Conservation (phyloP, 345 rosid species). For the Lepidium didymum region DNA sequence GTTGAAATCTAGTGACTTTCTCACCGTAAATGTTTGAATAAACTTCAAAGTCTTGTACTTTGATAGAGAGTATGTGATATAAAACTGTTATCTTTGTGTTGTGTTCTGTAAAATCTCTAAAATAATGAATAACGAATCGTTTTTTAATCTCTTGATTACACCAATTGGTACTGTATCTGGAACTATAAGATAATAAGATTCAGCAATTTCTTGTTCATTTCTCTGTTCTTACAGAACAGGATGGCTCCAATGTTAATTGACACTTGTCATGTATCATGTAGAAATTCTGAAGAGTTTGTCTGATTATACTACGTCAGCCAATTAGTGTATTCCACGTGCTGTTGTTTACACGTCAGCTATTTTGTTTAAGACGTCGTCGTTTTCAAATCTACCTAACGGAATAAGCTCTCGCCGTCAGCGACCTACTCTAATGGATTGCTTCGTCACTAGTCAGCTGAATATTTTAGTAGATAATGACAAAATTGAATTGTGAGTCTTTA, state of each 20-base stretch:
- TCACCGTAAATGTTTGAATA: not conserved
- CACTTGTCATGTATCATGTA: not conserved
- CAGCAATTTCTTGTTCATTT: not conserved
- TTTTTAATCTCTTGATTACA: not conserved
- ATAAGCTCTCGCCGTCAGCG: constrained; percentile 6
- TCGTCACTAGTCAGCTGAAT: not conserved
- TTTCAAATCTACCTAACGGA: not conserved
- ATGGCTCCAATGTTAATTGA: not conserved
- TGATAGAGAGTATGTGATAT: not conserved
- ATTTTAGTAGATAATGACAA: not conserved
- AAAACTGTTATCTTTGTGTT: not conserved
- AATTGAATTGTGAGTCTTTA: not conserved
- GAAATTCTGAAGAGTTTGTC: not conserved
- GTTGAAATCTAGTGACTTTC: not conserved
- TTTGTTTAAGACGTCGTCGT: constrained; percentile 11
- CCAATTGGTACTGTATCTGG: not conserved
- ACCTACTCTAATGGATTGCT: constrained; percentile 5
- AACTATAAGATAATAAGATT: not conserved
- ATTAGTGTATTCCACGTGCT: not conserved
- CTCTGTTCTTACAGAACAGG: not conserved
- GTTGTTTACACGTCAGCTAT: constrained; percentile 10
- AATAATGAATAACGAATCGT: not conserved
- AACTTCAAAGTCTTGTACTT: constrained; percentile 1
- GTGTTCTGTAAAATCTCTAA: not conserved
- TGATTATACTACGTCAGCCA: not conserved